phyloP scores from a whole-genome alignment of 2,329 filamentous ascomycete species.

The Fusarium chlamydosporum region DNA sequence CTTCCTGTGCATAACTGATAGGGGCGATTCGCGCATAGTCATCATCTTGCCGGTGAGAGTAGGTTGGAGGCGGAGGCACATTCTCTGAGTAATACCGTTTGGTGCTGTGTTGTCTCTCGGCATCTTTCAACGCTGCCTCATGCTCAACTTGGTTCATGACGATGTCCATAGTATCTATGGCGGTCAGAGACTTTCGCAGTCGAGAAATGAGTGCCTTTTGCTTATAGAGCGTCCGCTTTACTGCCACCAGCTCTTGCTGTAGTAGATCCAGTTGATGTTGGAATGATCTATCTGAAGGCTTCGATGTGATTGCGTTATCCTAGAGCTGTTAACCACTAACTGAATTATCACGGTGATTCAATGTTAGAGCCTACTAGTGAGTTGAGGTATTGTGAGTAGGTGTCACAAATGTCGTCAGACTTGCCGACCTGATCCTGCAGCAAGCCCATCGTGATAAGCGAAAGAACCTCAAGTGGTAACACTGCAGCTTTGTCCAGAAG shows the following conservation, averaged over 20 bases:
- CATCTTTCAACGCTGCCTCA: conserved; percentile 15
- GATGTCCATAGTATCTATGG: conserved; percentile 33
- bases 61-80: conserved; percentile 6
- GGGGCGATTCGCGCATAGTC: conserved; percentile 18
- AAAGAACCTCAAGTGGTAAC: conserved; percentile 60
- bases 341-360: accelerated
- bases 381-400: conserved; percentile 60
- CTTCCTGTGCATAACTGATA: conserved; percentile 9
- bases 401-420: conserved; percentile 58
- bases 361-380: conserved; percentile 54
- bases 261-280: conserved; percentile 59
- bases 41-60: conserved; percentile 24
- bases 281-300: conserved; percentile 58
- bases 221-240: conserved; percentile 55
- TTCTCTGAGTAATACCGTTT: conserved; percentile 23
- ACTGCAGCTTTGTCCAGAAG: conserved; percentile 57
- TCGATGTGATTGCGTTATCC: conserved; percentile 59
- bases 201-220: conserved; percentile 53
- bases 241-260: conserved; percentile 58
- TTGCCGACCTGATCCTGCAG: conserved; percentile 57
- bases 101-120: conserved; percentile 17
- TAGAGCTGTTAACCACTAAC: conserved; percentile 43
- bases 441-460: conserved; percentile 58
- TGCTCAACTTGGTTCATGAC: conserved; percentile 33
- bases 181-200: conserved; percentile 46